Evolutionary conservation across 2,329 filamentous ascomycete species (phyloP).

Genomic region (Talaromyces sp.): DNA sequence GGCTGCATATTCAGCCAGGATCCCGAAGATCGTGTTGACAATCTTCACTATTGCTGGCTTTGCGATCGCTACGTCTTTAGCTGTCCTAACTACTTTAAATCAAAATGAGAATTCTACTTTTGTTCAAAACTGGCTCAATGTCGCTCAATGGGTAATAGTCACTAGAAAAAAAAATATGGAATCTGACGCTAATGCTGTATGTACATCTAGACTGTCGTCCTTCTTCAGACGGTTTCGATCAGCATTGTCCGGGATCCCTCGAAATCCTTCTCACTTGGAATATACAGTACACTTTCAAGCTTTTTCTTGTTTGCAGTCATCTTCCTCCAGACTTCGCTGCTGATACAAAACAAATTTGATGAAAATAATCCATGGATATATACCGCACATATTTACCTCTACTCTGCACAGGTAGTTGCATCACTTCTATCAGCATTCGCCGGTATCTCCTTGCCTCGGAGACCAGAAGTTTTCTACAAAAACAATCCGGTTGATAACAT

Average conservation of each 20-base stretch:
- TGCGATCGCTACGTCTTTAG: slow-evolving; percentile 56
- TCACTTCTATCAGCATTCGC: slow-evolving; percentile 4
- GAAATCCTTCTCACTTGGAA: slow-evolving; percentile 1
- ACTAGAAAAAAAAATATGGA: no score
- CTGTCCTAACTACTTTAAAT: slow-evolving; percentile 44
- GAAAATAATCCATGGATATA: background rate
- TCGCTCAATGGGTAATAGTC: slow-evolving; percentile 67
- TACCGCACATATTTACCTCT: background rate
- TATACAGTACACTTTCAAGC: slow-evolving; percentile 11
- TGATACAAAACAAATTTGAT: background rate
- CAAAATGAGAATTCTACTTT: slow-evolving; percentile 40
- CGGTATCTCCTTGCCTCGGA: slow-evolving; percentile 55
- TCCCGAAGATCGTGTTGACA: slow-evolving; percentile 57
- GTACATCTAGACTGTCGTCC: background rate
- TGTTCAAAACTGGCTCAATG: slow-evolving; percentile 60
- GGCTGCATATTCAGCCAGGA: slow-evolving; percentile 60
- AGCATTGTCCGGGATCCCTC: background rate
- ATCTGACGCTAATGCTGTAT: no score
- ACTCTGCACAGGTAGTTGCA: background rate
- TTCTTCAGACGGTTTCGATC: slow-evolving; percentile 10
- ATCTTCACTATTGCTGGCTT: slow-evolving; percentile 57
- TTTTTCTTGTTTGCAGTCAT: background rate
- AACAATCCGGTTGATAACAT: slow-evolving; percentile 61
- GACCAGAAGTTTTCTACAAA: slow-evolving; percentile 63
- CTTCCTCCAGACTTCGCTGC: background rate